Evolutionary conservation across 495 filamentous ascomycete species (phyloP).

Genomic region (Chlorociboria aeruginascens): DNA sequence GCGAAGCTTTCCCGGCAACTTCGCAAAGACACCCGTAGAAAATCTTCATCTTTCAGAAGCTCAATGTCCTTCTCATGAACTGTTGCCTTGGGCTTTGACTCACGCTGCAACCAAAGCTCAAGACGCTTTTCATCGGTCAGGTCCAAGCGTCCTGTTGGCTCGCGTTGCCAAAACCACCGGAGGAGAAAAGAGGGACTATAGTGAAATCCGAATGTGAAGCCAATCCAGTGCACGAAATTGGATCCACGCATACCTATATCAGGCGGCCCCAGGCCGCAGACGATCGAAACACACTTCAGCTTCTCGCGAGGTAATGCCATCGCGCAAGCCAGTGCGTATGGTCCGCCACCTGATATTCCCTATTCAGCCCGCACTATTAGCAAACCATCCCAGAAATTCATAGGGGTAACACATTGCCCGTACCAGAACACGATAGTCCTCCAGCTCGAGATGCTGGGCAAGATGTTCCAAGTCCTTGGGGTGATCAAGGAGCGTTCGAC

Average conservation of each 20-base stretch:
- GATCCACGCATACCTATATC: conserved; percentile 18
- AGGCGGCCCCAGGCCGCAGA: conserved; percentile 8
- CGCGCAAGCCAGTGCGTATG: conserved; percentile 8
- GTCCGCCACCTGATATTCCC: conserved; percentile 8
- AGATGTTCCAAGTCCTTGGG: not conserved
- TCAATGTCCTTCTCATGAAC: too few relatives aligned
- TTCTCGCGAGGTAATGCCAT: not conserved
- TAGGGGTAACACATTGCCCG: too few relatives aligned
- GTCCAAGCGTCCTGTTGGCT: not conserved
- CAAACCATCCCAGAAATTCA: too few relatives aligned
- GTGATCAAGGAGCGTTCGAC: conserved; percentile 2
- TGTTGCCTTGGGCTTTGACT: too few relatives aligned
- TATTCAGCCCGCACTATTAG: too few relatives aligned
- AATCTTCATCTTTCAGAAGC: too few relatives aligned
- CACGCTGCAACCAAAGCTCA: too few relatives aligned
- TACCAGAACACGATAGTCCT: not conserved
- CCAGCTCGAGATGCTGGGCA: conserved; percentile 1
- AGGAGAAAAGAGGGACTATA: conserved; percentile 5
- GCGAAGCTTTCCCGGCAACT: too few relatives aligned
- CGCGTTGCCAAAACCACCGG: conserved; percentile 13
- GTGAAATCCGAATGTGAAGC: conserved; percentile 13
- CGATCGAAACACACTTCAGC: conserved; percentile 1
- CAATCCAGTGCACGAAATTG: conserved; percentile 12
- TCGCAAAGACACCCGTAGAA: too few relatives aligned
- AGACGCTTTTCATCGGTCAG: too few relatives aligned